These are phyloP conservation scores for Durotheca rogersii DNA, from an alignment of 495 filamentous ascomycete species.

Conservation along the genomic window DNA sequence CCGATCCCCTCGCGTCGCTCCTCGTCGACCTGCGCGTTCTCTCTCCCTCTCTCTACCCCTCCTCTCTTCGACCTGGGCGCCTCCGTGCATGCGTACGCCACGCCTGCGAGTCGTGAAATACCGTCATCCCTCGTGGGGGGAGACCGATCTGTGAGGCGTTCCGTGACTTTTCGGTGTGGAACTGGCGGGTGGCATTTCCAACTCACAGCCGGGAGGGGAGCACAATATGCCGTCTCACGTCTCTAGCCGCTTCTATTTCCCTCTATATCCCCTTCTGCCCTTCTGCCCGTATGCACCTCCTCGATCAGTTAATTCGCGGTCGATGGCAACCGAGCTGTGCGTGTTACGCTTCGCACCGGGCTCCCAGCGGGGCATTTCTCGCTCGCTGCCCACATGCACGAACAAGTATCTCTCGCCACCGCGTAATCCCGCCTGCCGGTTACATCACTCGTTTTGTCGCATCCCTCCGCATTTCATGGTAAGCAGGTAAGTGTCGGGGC, in stretches of 20 bases:
- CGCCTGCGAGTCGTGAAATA: too few species aligned
- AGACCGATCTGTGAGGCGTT: too few species aligned
- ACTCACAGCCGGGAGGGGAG: constrained; percentile 31
- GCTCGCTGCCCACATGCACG: constrained; percentile 7
- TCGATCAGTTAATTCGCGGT: constrained; percentile 1
- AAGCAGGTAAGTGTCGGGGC: constrained; percentile 22
- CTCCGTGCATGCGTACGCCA: constrained; percentile 15
- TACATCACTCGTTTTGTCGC: constrained; percentile 4
- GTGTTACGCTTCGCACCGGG: constrained; percentile 21
- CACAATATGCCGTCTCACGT: constrained; percentile 32
- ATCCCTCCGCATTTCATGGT: constrained; percentile 4
- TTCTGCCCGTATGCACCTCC: constrained; percentile 11
- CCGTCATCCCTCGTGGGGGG: too few species aligned
- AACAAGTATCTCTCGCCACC: constrained; percentile 28
- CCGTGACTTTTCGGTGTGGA: constrained; percentile 41
- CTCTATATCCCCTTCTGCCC: constrained; percentile 10
- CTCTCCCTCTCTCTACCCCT: too few species aligned
- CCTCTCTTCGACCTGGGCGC: too few species aligned
- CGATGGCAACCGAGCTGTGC: constrained; percentile 15
- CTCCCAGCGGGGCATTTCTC: constrained; percentile 14
- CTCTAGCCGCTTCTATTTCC: constrained; percentile 19
- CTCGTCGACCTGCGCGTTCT: too few species aligned
- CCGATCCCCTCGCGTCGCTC: too few species aligned
- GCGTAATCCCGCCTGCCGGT: constrained; percentile 14
- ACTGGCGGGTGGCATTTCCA: constrained; percentile 16